Evolutionary conservation across 1,284 basidiomycete species (phyloP).

Genomic region (Meripilus lineatus): DNA sequence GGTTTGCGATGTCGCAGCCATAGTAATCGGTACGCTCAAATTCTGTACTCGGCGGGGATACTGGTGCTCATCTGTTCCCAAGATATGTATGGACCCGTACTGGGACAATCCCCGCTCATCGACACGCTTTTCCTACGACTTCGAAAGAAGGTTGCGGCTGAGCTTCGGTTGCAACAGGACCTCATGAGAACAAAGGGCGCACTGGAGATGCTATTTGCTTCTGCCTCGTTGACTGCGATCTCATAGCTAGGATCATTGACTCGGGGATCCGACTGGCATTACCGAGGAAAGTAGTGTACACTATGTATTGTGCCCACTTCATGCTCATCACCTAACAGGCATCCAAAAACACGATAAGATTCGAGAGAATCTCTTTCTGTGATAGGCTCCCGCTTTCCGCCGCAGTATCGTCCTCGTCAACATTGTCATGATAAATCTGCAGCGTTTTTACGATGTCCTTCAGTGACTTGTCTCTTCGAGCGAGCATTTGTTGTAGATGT

Average conservation of each 20-base stretch:
- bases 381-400: conserved; percentile 35
- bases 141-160: conserved; percentile 78
- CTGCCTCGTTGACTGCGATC: conserved; percentile 40
- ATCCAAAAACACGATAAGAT: conserved; percentile 64
- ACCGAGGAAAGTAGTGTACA: conserved; percentile 12
- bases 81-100: conserved; percentile 91
- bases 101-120: conserved; percentile 92
- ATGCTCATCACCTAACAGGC: conserved; percentile 15
- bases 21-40: conserved; percentile 74
- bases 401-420: conserved; percentile 47
- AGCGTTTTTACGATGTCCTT: conserved; percentile 64
- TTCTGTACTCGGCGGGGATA: conserved; percentile 3
- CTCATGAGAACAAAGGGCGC: conserved; percentile 83
- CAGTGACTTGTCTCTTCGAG: conserved; percentile 63
- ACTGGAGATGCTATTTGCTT: conserved; percentile 88
- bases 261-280: conserved; percentile 1
- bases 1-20: conserved; percentile 77
- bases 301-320: background rate
- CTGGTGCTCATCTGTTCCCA: conserved; percentile 9
- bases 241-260: conserved; percentile 2
- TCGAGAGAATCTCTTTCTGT: conserved; percentile 65
- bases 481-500: conserved; percentile 74
- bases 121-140: conserved; percentile 85
- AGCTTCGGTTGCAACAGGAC: conserved; percentile 90
- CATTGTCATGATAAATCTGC: conserved; percentile 64